Percentiles rank a stretch among this genome's conserved stretches.
Conservation (phyloP, 257 asterid species). For the Osmanthus fragrans region DNA sequence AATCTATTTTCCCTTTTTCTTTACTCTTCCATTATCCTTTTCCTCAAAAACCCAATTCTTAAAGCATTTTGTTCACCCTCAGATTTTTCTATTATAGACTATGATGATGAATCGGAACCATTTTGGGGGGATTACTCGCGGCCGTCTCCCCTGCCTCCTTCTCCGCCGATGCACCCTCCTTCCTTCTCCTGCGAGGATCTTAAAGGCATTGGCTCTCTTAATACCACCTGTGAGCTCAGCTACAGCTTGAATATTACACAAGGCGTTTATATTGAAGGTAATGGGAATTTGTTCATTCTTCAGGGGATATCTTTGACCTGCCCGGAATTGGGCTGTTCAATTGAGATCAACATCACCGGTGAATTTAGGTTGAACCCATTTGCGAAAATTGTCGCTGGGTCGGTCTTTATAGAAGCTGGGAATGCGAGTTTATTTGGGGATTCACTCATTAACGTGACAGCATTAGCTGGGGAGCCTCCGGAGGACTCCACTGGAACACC, state of each 20-base stretch:
- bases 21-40: slow-evolving; percentile 16
- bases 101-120: slow-evolving; percentile 26
- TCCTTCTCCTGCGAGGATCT: slow-evolving; percentile 55
- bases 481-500: slow-evolving; percentile 62
- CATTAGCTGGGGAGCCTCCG: slow-evolving; percentile 56
- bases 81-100: slow-evolving; percentile 47
- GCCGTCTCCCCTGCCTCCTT: slow-evolving; percentile 63
- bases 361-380: slow-evolving; percentile 44
- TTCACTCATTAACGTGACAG: slow-evolving; percentile 66
- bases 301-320: slow-evolving; percentile 60
- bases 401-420: slow-evolving; percentile 51
- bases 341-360: slow-evolving; percentile 59
- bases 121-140: slow-evolving; percentile 44
- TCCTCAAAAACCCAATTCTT: slow-evolving; percentile 3
- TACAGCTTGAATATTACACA: slow-evolving; percentile 62
- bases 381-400: slow-evolving; percentile 54
- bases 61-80: slow-evolving; percentile 18
- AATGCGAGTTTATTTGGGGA: slow-evolving; percentile 48
- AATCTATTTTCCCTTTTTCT: slow-evolving; percentile 10
- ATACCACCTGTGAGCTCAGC: slow-evolving; percentile 79
- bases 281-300: slow-evolving; percentile 54
- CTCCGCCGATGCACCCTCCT: slow-evolving; percentile 60
- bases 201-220: slow-evolving; percentile 71
- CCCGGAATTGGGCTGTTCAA: slow-evolving; percentile 54
- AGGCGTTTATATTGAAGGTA: slow-evolving; percentile 50